Percentiles rank a stretch among this genome's conserved stretches.
Conservation (phyloP, 352 stramenopile species). For the Saprolegnia diclina region DNA sequence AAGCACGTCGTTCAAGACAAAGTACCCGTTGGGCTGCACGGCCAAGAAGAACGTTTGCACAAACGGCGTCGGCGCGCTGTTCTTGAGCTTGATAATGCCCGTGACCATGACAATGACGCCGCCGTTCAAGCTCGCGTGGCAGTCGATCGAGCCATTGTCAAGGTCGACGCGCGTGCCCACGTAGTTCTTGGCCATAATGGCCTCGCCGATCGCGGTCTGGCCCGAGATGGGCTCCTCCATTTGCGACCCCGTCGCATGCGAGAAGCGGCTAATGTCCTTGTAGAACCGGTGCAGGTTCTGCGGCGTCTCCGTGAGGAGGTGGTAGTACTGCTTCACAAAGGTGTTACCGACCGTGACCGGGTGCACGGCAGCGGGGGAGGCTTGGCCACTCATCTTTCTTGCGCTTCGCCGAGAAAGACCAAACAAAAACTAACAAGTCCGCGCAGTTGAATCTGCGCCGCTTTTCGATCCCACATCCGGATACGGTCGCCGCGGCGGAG, state of each 20-base stretch:
- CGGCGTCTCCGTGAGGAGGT: slow-evolving; percentile 78
- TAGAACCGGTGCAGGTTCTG: slow-evolving; percentile 85
- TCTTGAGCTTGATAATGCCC: slow-evolving; percentile 74
- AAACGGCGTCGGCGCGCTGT: slow-evolving; percentile 59
- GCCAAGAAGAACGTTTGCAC: slow-evolving; percentile 86
- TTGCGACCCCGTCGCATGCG: slow-evolving; percentile 68
- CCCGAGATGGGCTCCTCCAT: slow-evolving; percentile 75
- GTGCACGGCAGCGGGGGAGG: slow-evolving; percentile 27
- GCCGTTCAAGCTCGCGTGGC: slow-evolving; percentile 59
- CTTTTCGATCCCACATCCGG: neutral
- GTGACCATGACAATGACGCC: slow-evolving; percentile 82
- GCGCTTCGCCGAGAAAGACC: neutral
- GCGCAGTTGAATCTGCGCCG: neutral
- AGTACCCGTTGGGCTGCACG: slow-evolving; percentile 83
- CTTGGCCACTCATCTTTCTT: slow-evolving; percentile 22
- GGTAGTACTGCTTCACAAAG: slow-evolving; percentile 88
- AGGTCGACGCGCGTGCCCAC: slow-evolving; percentile 70
- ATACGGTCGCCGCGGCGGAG: neutral
- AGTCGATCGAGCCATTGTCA: slow-evolving; percentile 81
- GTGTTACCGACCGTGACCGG: slow-evolving; percentile 72
- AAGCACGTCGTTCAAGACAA: slow-evolving; percentile 83
- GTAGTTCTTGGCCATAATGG: slow-evolving; percentile 76
- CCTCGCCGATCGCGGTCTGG: slow-evolving; percentile 75
- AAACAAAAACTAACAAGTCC: neutral
- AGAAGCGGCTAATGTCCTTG: slow-evolving; percentile 79